Conservation (phyloP, 2,329 filamentous ascomycete species). For the Blastomyces silverae region DNA sequence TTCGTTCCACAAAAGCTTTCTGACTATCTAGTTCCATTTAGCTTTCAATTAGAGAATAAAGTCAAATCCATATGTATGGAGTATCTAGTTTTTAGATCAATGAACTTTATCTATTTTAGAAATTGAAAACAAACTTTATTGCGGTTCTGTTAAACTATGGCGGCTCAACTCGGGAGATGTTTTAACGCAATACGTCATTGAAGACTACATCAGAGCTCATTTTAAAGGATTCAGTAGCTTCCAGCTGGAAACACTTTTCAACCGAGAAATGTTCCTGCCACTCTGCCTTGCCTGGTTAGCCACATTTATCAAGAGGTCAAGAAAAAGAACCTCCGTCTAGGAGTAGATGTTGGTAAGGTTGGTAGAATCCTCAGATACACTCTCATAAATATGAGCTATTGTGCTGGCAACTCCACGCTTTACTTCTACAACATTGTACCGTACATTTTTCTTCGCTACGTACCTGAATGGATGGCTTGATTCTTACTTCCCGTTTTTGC, state of each 20-base stretch:
- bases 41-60: no score
- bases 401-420: no score
- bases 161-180: not conserved
- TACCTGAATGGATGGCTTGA: not conserved
- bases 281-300: not conserved
- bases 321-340: no score
- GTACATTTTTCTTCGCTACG: no score
- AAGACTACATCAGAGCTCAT: not conserved
- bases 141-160: not conserved
- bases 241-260: not conserved
- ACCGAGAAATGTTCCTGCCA: not conserved
- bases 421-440: no score
- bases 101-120: not conserved
- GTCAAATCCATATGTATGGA: no score
- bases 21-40: no score
- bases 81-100: not conserved
- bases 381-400: no score
- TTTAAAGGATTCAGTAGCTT: not conserved
- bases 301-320: not conserved
- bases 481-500: not conserved
- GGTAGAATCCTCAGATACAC: no score
- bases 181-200: not conserved
- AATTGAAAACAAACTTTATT: not conserved
- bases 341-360: no score
- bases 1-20: no score